Evolutionary conservation across 768 basidiomycete genomes (phyloP).

Genomic region (button mushroom (Agaricus bisporus)): DNA sequence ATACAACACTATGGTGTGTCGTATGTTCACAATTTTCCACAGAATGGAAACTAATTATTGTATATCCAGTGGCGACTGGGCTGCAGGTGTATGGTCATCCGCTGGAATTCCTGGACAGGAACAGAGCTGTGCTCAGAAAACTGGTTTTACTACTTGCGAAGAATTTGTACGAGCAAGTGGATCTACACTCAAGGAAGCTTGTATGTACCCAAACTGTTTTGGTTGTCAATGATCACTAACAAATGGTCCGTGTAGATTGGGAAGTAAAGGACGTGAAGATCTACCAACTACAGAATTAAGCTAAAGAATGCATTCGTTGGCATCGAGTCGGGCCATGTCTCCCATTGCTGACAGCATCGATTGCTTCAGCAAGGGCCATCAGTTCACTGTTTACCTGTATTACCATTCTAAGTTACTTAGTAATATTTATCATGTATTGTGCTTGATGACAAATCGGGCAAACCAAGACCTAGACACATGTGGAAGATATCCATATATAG

Average conservation of each 20-base stretch:
- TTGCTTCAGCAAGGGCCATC: no score
- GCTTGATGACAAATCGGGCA: background rate
- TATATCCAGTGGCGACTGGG: constrained; percentile 76
- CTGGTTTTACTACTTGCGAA: constrained; percentile 76
- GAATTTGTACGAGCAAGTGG: constrained; percentile 74
- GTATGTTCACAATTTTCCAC: constrained; percentile 6
- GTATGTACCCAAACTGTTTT: constrained; percentile 41
- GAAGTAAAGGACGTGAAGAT: constrained; percentile 72
- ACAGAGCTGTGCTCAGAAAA: constrained; percentile 77
- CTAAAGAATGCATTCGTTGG: background rate
- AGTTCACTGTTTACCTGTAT: no score
- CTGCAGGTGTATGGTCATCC: constrained; percentile 66
- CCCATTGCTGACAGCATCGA: no score
- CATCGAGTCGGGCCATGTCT: no score
- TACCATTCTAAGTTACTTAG: no score
- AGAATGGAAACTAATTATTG: background rate
- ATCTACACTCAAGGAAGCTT: constrained; percentile 65
- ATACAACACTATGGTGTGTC: constrained; percentile 76
- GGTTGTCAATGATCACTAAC: background rate
- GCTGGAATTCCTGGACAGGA: constrained; percentile 80
- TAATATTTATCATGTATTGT: background rate
- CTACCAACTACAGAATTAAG: constrained; percentile 40
- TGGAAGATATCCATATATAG: background rate
- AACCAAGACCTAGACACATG: background rate
- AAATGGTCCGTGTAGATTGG: constrained; percentile 52